Base-by-base conservation (phyloP, 768 basidiomycete species). In the Termitomyces sp. region DNA sequence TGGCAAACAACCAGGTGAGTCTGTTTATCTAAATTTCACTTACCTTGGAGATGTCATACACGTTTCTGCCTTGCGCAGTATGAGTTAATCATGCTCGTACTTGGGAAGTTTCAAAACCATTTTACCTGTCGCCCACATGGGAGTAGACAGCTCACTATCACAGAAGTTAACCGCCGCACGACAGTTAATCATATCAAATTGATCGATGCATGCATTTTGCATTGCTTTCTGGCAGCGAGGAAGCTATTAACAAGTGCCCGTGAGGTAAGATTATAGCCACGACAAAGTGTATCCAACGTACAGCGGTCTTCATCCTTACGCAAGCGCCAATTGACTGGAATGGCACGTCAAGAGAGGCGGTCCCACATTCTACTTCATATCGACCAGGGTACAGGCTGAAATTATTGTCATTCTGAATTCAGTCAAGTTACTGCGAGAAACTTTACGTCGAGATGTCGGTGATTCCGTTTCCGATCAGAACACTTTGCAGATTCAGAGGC, bases 141-240 rank as follows among this genome's bases (percentile, higher is more conserved):
- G 62, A 22, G 62, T 71, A 34, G 76, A 80, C 13, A 92, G 68
- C 60, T 84, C 77, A 22, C 66, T 70, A 51, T 82, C 76, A 69
- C 92, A 94, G 68, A 91, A 91, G 10, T 61, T 69, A 50, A 83
- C 76, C 2, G 90, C 87, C 13, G 85, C 86, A n/a, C 71, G 73
- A 64, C 91, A 93, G 58, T 81, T 76, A 37, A 88, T 83, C 22
- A 76, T 70, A 68, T 94, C 89, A 61, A 86, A 86, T 16, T 73
- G 73, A 55, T 90, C 80, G 32, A 91, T 76, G 61, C 91, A 93
- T 45, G 75, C 75, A 43, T 76, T 69, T n/a, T 77, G 71, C 68
- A 88, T 77, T 37, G 77, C 77, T 59, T 76, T 77, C 62, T 84
- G 73, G 68, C 91, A 94, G 47, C 85, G 82, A 22, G 88, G 85